Percentiles rank a stretch among this genome's conserved stretches.
Conservation (phyloP, 2,329 filamentous ascomycete genomes). For the Botrytis galanthina region DNA sequence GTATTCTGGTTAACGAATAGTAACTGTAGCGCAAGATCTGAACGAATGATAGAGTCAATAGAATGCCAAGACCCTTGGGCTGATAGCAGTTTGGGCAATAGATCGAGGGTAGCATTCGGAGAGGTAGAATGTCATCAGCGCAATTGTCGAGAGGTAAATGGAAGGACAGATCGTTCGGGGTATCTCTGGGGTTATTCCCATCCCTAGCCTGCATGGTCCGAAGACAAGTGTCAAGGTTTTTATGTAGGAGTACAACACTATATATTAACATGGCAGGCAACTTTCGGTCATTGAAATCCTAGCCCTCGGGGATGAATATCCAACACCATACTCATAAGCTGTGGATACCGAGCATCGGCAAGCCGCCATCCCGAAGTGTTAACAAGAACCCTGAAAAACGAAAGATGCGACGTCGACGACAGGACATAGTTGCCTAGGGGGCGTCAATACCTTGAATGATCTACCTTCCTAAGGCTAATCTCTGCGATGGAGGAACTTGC, state of each 20-base stretch:
- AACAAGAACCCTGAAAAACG: background rate
- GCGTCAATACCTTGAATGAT: background rate
- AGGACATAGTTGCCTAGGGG: background rate
- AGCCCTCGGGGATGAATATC: background rate
- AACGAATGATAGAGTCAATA: background rate
- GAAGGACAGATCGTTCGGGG: background rate
- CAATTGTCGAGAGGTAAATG: background rate
- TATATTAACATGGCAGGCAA: background rate
- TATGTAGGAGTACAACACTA: background rate
- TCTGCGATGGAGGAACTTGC: background rate
- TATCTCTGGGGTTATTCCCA: background rate
- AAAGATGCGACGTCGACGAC: background rate
- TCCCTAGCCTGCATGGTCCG: background rate
- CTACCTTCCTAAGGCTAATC: background rate
- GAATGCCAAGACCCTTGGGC: background rate
- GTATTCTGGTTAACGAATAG: background rate
- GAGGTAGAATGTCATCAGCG: background rate
- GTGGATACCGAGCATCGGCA: conserved; percentile 8
- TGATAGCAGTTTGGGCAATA: background rate
- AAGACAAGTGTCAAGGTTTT: background rate
- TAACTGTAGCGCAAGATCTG: background rate
- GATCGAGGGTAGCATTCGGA: background rate
- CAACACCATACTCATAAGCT: background rate
- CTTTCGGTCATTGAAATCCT: background rate
- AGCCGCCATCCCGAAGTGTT: background rate